Base-by-base conservation (phyloP, 805 yeast genomes). In the Myxozyma kluyveri region DNA sequence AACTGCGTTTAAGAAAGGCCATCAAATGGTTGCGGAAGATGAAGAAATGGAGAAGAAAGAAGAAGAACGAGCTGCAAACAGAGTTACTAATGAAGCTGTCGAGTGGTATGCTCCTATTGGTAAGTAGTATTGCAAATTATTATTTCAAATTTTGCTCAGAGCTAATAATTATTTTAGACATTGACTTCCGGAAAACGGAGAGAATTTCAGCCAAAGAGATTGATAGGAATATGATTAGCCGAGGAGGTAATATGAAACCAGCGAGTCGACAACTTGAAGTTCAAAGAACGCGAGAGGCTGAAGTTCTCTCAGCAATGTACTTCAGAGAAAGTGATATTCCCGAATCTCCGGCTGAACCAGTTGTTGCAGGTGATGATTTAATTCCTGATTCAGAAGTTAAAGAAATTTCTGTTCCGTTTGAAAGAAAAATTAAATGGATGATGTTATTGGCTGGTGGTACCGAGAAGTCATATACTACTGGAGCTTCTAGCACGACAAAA, bases 201-300 rank as follows among this genome's bases (percentile, higher is more conserved):
- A 17, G 63, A 50, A 44, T 59, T 29, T 31, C 58, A 12, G 53
- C 51, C 39, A 42, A 37, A n/a, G 49, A 62, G 23, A 45, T 27
- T 14, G 56, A 58, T 10, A 52, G 57, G 18, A 65, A 65, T 59
- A 49, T 65, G 6, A 49, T 54, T n/a, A 50, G 59, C 23, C 63
- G 67, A 3, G 70, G 68, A n/a, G 73, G 73, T 4, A 17, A 29
- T 4, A 45, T 42, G 37, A 50, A 42, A 14, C 63, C 69, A 6
- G 59, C 54, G 7, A 60, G 67, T 33, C 56, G 55, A 14, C 72
- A 68, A 47, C 63, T 57, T 9, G 50, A 21, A 18, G 49, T 43
- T 17, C 69, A 65, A 48, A 49, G 47, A 23, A 52, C 35, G 33
- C 61, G 70, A 14, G 69, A 66, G 43, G 33, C 50, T 1, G 38